Conservation (phyloP, 2,329 filamentous ascomycete species). For the Alternaria incomplexa region DNA sequence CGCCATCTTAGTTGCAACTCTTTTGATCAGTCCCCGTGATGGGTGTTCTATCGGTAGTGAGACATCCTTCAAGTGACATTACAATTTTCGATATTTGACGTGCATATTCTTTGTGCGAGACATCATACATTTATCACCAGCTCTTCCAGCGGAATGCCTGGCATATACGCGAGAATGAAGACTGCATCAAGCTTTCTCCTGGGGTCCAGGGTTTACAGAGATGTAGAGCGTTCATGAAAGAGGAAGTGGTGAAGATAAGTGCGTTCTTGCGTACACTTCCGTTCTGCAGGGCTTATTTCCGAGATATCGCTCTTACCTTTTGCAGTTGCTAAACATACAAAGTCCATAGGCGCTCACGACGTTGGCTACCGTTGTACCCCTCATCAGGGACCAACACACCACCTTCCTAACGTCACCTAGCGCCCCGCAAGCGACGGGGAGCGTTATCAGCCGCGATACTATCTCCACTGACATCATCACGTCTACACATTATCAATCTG, state of each 20-base stretch:
- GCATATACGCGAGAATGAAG: background rate
- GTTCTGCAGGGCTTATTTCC: background rate
- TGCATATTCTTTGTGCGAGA: background rate
- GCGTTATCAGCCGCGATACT: background rate
- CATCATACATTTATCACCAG: background rate
- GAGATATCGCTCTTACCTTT: background rate
- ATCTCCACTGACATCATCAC: conserved; percentile 9
- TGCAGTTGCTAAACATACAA: background rate
- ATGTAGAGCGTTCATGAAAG: background rate
- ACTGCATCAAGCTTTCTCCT: background rate
- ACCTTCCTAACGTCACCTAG: conserved; percentile 15
- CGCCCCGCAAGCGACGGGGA: background rate
- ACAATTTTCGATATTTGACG: background rate
- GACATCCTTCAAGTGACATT: background rate
- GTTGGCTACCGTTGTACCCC: background rate
- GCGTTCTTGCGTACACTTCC: background rate
- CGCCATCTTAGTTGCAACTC: background rate
- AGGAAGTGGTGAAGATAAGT: background rate
- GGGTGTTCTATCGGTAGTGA: background rate
- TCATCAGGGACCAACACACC: background rate
- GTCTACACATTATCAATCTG: background rate
- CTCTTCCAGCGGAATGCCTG: background rate
- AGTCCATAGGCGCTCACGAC: background rate
- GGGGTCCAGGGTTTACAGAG: background rate
- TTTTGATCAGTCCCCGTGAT: background rate